Evolutionary conservation across 495 filamentous ascomycete species (phyloP).

Genomic region (Penicillium steckii): DNA sequence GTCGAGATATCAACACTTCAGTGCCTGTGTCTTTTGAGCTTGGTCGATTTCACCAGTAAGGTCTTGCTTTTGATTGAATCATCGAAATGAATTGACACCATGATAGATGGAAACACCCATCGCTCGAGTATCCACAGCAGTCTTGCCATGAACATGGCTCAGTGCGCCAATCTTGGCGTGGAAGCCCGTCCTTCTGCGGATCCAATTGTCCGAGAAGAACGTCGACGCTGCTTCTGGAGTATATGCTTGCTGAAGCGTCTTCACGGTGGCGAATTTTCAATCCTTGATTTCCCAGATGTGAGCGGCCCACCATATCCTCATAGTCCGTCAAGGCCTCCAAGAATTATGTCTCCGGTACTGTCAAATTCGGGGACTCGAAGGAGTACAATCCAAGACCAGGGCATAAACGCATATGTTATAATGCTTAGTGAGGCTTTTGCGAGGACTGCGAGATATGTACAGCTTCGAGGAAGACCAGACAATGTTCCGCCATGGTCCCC

Average conservation of each 20-base stretch:
- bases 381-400: constrained; percentile 38
- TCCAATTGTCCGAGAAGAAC: constrained; percentile 34
- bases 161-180: constrained; percentile 39
- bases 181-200: constrained; percentile 26
- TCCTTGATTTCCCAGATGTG: constrained; percentile 35
- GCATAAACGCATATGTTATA: constrained; percentile 48
- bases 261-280: constrained; percentile 43
- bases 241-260: constrained; percentile 47
- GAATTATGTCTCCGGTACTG: constrained; percentile 18
- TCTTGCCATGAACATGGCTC: constrained; percentile 46
- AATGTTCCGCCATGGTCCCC: constrained; percentile 50
- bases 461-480: constrained; percentile 42
- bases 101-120: constrained; percentile 46
- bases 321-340: constrained; percentile 29
- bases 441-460: constrained; percentile 43
- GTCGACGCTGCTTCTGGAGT: constrained; percentile 49
- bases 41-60: constrained; percentile 49
- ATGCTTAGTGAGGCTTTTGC: constrained; percentile 47
- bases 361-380: constrained; percentile 16
- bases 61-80: background rate
- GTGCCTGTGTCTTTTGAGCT: constrained; percentile 42
- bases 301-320: constrained; percentile 36
- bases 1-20: constrained; percentile 50
- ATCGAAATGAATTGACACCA: background rate
- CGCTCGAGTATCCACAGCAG: constrained; percentile 48